Base-by-base conservation (phyloP, 2,329 filamentous ascomycete genomes). In the Thielaviopsis cerberus region DNA sequence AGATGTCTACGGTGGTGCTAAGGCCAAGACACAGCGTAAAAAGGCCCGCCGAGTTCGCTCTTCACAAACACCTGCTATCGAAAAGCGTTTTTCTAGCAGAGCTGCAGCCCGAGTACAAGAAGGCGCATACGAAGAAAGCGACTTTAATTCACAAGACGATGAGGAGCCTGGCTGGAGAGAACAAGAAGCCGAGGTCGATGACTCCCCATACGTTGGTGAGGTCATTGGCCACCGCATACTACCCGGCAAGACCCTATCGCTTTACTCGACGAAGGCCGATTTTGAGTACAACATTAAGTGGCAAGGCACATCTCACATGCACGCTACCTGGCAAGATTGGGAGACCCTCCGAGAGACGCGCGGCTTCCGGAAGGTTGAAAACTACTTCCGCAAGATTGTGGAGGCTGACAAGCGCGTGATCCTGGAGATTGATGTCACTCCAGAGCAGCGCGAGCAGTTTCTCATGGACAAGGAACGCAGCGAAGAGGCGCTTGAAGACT, bases 271-370 rank as follows among this genome's bases (percentile, higher is more conserved):
- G 24, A 76, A 78, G 64, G 80, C 89, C 57, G 87, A 96, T 67
- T 96, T 92, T 65, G 88, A 97, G 66, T 98, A 77, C 64, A 80
- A 84, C 70, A 89, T 98, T 70, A 98, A 98, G 73, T 98, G 94
- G 92, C 88, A 96, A 70, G 88, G 85, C 63, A 88, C 89, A 70
- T 94, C 92, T 11, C 89, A 98, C 68, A 83, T 94, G 64, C 92
- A 98, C 72, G 87, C 94, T 59, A 94, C 89, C 0, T 98, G 92
- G 91, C 90, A 97, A 70, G 83, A 82, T 0, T 83, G 84, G 60
- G 82, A 87, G 58, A 79, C 76, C 22, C 79, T 96, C 26, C 77
- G 81, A 24, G 79, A 82, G n/a, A 85, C 84, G 67, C 87, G 88
- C 62, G 91, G 92, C 61, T 84, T 85, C 63, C 86, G 90, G 54